Conservation (phyloP, 768 basidiomycete species). For the Cystobasidium onofrii region DNA sequence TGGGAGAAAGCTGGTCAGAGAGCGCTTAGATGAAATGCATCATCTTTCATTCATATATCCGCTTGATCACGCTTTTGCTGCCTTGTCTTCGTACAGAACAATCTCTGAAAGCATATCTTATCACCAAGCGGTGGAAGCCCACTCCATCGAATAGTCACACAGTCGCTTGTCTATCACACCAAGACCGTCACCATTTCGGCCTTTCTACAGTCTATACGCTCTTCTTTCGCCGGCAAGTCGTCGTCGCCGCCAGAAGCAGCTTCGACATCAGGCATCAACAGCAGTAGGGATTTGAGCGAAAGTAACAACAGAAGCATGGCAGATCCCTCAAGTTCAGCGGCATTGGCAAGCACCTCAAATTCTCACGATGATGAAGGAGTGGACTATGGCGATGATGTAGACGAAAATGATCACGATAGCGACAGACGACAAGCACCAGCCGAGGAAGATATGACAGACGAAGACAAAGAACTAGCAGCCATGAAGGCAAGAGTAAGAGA, state of each 20-base stretch:
- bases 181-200: slow-evolving; percentile 4
- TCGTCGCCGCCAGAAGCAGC: neutral
- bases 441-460: slow-evolving; percentile 21
- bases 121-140: no score
- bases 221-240: neutral
- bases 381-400: slow-evolving; percentile 24
- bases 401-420: slow-evolving; percentile 10
- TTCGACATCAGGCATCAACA: slow-evolving; percentile 6
- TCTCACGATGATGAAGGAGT: slow-evolving; percentile 23
- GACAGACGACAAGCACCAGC: neutral
- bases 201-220: slow-evolving; percentile 9
- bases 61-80: no score
- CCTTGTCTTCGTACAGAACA: no score
- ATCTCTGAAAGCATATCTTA: no score
- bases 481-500: slow-evolving; percentile 89
- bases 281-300: neutral
- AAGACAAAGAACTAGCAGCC: slow-evolving; percentile 58
- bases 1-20: neutral
- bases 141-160: no score
- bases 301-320: neutral
- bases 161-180: no score
- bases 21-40: no score
- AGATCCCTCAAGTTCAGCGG: neutral
- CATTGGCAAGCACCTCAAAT: neutral
- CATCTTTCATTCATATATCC: no score